Percentiles rank a stretch among this genome's conserved stretches.
Evolutionary conservation across 257 asterid genomes (phyloP).

Genomic region (Solanum verrucosum): DNA sequence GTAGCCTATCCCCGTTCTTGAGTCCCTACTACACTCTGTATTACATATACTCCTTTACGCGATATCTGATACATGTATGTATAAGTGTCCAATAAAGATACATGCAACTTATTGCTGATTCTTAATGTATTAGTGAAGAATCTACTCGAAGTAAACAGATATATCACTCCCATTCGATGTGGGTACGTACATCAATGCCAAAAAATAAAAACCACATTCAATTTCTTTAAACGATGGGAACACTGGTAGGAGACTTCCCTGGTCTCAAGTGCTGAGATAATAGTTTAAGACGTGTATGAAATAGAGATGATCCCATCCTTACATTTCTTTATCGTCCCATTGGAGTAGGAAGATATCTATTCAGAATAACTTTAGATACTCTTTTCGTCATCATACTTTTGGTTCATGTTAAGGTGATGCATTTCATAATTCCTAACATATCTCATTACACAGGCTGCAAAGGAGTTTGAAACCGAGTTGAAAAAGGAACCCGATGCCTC

Average conservation of each 20-base stretch:
- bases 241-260: neutral
- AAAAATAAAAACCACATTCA: neutral
- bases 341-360: neutral
- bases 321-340: too few relatives aligned
- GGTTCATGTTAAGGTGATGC: neutral
- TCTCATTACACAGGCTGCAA: slow-evolving; percentile 54
- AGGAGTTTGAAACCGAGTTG: slow-evolving; percentile 83
- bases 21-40: neutral
- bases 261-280: neutral
- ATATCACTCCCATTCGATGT: neutral
- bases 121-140: neutral
- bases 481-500: slow-evolving; percentile 46
- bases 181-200: neutral
- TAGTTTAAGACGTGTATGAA: neutral
- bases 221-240: neutral
- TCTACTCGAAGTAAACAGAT: neutral
- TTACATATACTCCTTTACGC: neutral
- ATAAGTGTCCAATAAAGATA: neutral
- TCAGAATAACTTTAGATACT: neutral
- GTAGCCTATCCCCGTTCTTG: neutral
- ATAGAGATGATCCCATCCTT: neutral
- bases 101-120: neutral
- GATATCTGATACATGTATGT: neutral
- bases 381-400: neutral
- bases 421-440: neutral